Evolutionary conservation across 441 rosid genomes (phyloP).

Genomic region (Arabidopsis lyrata): DNA sequence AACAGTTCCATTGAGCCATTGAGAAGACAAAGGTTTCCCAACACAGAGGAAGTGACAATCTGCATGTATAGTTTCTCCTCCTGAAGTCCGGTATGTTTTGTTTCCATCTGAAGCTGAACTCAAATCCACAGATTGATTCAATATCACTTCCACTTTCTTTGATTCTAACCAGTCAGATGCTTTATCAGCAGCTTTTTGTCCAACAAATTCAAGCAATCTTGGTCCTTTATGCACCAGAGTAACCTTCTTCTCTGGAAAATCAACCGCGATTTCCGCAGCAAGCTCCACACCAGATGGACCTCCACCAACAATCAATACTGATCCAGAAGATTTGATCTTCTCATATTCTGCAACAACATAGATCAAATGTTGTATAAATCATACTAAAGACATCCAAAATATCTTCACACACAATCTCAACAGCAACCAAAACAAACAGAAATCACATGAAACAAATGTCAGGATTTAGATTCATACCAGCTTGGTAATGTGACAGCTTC

Average conservation of each 20-base stretch:
- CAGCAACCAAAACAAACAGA: conserved; percentile 19
- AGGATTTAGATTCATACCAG: conserved; percentile 52
- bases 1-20: conserved; percentile 54
- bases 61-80: conserved; percentile 62
- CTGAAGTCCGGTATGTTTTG: conserved; percentile 58
- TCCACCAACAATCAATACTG: conserved; percentile 88
- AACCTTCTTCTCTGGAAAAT: conserved; percentile 57
- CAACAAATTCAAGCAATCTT: conserved; percentile 54
- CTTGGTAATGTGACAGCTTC: conserved; percentile 60
- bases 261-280: conserved; percentile 81
- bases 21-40: conserved; percentile 50
- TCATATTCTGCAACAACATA: conserved; percentile 61
- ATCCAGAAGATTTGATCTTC: conserved; percentile 76
- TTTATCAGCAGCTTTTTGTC: conserved; percentile 53
- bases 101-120: conserved; percentile 51
- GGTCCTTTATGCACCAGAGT: conserved; percentile 56
- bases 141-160: conserved; percentile 60
- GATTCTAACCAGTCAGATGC: conserved; percentile 51
- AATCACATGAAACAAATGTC: neutral
- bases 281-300: conserved; percentile 96
- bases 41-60: conserved; percentile 53
- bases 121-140: conserved; percentile 71
- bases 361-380: conserved; percentile 22
- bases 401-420: conserved; percentile 44
- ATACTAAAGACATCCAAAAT: conserved; percentile 21